A percentile compares a stretch with the other conserved stretches of the same genome.
Conservation (phyloP, 768 basidiomycete genomes). For the Boletus subparvulus region DNA sequence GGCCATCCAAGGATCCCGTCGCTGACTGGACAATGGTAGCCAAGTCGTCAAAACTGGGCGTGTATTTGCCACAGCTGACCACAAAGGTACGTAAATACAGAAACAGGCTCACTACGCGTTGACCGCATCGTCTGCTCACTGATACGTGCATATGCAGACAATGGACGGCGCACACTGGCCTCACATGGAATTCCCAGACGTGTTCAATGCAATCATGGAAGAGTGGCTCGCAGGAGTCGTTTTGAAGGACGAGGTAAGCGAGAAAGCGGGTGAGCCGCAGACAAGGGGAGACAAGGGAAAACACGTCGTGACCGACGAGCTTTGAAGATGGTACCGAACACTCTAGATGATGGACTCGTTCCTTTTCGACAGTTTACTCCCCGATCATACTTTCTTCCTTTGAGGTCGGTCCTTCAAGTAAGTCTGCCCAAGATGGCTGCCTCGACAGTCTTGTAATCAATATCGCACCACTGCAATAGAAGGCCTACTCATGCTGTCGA, state of each 20-base stretch:
- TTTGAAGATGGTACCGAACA: slow-evolving; percentile 7
- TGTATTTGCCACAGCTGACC: slow-evolving; percentile 37
- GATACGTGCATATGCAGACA: slow-evolving; percentile 37
- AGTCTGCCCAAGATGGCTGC: no score
- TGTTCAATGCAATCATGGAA: slow-evolving; percentile 51
- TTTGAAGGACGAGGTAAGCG: background rate
- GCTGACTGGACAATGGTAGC: slow-evolving; percentile 42
- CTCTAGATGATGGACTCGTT: background rate
- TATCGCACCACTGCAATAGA: no score
- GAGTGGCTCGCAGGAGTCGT: slow-evolving; percentile 45
- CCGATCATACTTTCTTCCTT: no score
- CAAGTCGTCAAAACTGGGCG: slow-evolving; percentile 24
- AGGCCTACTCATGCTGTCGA: no score
- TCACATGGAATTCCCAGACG: slow-evolving; percentile 57
- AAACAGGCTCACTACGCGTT: no score
- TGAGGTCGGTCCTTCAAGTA: no score
- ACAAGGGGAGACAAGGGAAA: background rate
- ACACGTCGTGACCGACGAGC: slow-evolving; percentile 10
- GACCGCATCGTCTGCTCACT: slow-evolving; percentile 37
- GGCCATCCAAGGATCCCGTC: slow-evolving; percentile 39
- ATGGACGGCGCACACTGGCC: slow-evolving; percentile 64
- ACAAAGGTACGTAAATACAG: slow-evolving; percentile 32
- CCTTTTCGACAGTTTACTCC: background rate
- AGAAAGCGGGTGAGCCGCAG: background rate
- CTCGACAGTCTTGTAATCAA: no score